phyloP scores from a whole-genome alignment of 2,329 filamentous ascomycete genomes.

The Trichoderma polysporum region DNA sequence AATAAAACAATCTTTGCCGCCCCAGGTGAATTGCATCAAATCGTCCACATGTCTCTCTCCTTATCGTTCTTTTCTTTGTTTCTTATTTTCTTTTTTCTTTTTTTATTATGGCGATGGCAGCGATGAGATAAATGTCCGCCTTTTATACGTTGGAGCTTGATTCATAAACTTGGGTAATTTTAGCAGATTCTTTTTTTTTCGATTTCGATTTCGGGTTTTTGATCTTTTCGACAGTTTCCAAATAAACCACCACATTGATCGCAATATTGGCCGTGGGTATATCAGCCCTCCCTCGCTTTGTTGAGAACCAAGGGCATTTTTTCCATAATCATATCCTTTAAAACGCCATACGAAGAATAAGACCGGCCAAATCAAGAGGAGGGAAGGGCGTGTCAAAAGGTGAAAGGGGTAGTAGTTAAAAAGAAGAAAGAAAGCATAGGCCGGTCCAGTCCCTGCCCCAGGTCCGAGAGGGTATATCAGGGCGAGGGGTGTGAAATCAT shows the following conservation, averaged over 20 bases:
- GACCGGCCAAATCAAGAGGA: background rate
- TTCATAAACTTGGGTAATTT: background rate
- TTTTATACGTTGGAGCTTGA: background rate
- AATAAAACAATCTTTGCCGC: slow-evolving; percentile 7
- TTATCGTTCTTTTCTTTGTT: background rate
- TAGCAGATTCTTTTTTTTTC: background rate
- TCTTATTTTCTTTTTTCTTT: background rate
- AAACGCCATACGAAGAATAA: slow-evolving; percentile 12
- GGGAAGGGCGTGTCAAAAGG: background rate
- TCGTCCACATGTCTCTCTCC: slow-evolving; percentile 1
- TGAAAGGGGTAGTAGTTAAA: background rate
- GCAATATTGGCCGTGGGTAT: background rate
- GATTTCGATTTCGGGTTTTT: background rate
- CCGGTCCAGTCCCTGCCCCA: background rate
- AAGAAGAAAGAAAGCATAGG: background rate
- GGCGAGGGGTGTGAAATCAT: background rate
- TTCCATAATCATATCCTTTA: slow-evolving; percentile 2
- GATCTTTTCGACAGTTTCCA: background rate
- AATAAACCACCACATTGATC: background rate
- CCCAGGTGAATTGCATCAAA: background rate
- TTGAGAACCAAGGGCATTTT: background rate
- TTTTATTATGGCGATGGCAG: background rate
- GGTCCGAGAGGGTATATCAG: slow-evolving; percentile 14
- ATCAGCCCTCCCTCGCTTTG: background rate
- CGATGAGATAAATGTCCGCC: background rate